Conservation (phyloP, 2,329 filamentous ascomycete genomes). For the Aureobasidium melanogenum region DNA sequence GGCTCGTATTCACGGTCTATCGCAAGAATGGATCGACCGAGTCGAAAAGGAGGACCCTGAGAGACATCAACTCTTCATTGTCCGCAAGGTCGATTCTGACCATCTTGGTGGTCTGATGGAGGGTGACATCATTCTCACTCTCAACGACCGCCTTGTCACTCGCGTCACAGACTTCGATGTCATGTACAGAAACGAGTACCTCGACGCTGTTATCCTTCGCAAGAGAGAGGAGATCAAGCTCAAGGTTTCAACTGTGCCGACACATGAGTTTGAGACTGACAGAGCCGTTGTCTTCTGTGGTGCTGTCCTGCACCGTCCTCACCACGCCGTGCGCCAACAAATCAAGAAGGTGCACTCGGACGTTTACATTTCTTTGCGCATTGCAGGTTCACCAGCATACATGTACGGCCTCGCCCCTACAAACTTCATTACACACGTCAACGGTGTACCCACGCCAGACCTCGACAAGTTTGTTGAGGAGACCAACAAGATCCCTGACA, state of each 20-base stretch:
- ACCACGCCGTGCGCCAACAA: conserved; percentile 93
- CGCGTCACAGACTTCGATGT: conserved; percentile 86
- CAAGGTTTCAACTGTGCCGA: conserved; percentile 74
- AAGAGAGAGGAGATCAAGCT: conserved; percentile 71
- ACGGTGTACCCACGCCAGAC: conserved; percentile 75
- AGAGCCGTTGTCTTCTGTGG: conserved; percentile 92
- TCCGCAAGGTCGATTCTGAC: conserved; percentile 73
- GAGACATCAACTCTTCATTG: conserved; percentile 96
- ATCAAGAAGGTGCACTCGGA: conserved; percentile 95
- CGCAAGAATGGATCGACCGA: conserved; percentile 88
- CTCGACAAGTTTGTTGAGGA: conserved; percentile 71
- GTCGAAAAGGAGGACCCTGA: conserved; percentile 83
- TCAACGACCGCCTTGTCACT: conserved; percentile 89
- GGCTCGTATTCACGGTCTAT: conserved; percentile 92
- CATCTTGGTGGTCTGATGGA: conserved; percentile 63
- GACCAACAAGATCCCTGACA: conserved; percentile 83
- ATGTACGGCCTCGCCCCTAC: conserved; percentile 90
- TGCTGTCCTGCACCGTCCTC: conserved; percentile 82
- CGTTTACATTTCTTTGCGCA: conserved; percentile 86
- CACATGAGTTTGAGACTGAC: conserved; percentile 84
- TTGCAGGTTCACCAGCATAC: conserved; percentile 72
- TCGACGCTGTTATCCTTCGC: conserved; percentile 80
- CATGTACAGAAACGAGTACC: conserved; percentile 81
- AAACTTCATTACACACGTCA: conserved; percentile 96
- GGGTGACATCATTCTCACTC: conserved; percentile 82